Conservation (phyloP, 306 rosid species). For the Astragalus glycyphyllos region DNA sequence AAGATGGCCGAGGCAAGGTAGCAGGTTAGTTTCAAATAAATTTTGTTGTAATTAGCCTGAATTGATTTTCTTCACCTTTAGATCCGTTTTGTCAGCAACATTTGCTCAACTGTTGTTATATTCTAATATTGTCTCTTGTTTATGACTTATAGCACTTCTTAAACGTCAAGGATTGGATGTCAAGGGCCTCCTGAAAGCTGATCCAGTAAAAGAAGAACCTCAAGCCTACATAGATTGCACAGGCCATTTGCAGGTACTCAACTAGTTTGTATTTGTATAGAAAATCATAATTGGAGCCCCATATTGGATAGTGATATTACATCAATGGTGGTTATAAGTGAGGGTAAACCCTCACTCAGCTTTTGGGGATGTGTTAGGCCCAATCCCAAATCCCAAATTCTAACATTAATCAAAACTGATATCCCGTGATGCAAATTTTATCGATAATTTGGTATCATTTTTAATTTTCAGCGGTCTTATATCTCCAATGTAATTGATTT, state of each 20-base stretch:
- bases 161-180: conserved; percentile 98
- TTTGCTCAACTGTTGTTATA: not conserved
- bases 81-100: conserved; percentile 13
- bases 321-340: too few species aligned
- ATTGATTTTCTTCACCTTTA: conserved; percentile 32
- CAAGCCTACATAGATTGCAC: conserved; percentile 94
- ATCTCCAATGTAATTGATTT: conserved; percentile 21
- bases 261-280: conserved; percentile 32
- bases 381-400: too few species aligned
- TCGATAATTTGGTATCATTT: not conserved
- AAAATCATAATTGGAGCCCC: not conserved
- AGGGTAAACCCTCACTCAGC: too few species aligned
- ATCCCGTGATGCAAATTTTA: conserved; percentile 33
- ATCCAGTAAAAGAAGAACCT: conserved; percentile 94
- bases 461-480: conserved; percentile 19
- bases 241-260: conserved; percentile 85
- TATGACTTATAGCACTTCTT: conserved; percentile 75
- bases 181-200: conserved; percentile 93
- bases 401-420: conserved; percentile 20
- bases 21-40: conserved; percentile 78
- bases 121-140: conserved; percentile 37
- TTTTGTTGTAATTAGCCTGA: conserved; percentile 37
- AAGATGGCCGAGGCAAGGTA: conserved; percentile 99
- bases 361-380: too few species aligned
- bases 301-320: too few species aligned